These are phyloP conservation scores for Colletotrichum camelliae DNA, from an alignment of 2,329 filamentous ascomycete species.

Conservation along the genomic window DNA sequence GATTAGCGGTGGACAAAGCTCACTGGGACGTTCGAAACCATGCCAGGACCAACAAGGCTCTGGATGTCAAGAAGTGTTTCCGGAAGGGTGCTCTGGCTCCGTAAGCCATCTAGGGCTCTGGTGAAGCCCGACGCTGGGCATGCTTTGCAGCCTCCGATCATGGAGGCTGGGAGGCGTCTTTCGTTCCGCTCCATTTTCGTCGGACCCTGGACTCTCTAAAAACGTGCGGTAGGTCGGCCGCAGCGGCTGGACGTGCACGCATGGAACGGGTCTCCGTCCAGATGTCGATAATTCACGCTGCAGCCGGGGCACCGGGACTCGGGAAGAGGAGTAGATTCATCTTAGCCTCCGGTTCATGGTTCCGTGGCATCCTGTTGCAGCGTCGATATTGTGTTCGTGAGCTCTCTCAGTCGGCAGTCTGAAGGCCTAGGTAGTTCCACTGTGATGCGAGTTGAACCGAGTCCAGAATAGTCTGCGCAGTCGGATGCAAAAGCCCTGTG, in stretches of 20 bases:
- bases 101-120: not conserved
- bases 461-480: conserved; percentile 11
- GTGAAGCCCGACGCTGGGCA: not conserved
- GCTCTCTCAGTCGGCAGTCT: not conserved
- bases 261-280: not conserved
- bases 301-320: not conserved
- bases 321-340: not conserved
- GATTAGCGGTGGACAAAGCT: conserved; percentile 20
- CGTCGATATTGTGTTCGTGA: not conserved
- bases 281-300: not conserved
- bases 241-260: not conserved
- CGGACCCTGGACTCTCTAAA: not conserved
- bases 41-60: not conserved
- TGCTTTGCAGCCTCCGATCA: conserved; percentile 18
- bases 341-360: not conserved
- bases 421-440: conserved; percentile 1
- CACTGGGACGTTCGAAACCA: not conserved
- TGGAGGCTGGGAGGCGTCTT: conserved; percentile 12
- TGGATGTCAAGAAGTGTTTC: not conserved
- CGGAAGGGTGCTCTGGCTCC: not conserved
- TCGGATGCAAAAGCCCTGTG: conserved; percentile 10
- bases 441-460: conserved; percentile 7
- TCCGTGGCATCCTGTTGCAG: not conserved
- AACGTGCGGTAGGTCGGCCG: not conserved
- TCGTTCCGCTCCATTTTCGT: conserved; percentile 21